phyloP scores from a whole-genome alignment of 176 grass and related monocot species.

The Cenchrus purpureus region DNA sequence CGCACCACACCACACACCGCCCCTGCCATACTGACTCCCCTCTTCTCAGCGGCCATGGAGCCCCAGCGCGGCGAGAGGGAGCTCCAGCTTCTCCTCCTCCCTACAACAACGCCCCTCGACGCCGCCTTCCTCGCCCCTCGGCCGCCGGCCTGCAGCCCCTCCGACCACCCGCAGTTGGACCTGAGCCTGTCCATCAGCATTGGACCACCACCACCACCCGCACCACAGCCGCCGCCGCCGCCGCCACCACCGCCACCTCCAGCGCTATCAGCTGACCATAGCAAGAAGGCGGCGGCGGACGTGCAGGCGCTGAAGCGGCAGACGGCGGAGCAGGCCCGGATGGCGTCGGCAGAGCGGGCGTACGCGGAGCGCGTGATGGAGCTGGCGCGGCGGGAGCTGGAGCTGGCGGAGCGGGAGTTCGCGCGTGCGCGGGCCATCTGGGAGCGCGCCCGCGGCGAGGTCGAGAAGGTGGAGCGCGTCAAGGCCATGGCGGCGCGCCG shows the following conservation, averaged over 20 bases:
- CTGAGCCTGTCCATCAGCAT: conserved; percentile 77
- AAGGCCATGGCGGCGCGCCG: conserved; percentile 61
- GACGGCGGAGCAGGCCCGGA: conserved; percentile 68
- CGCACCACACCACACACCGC: not conserved
- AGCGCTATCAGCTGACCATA: not conserved
- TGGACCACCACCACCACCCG: conserved; percentile 4
- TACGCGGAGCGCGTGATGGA: conserved; percentile 80
- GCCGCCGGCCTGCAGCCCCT: not conserved
- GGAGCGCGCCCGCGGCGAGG: conserved; percentile 74
- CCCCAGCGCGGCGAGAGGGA: conserved; percentile 45
- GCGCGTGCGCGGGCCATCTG: conserved; percentile 70
- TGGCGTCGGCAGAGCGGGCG: conserved; percentile 67
- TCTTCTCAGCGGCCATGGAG: conserved; percentile 61
- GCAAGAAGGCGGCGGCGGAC: conserved; percentile 12
- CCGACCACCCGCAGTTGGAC: conserved; percentile 53
- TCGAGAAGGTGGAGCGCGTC: conserved; percentile 72
- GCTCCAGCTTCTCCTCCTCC: conserved; percentile 57
- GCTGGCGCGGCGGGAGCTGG: conserved; percentile 73
- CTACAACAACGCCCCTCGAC: conserved; percentile 32
- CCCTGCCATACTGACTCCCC: conserved; percentile 25
- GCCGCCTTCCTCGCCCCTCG: not conserved
- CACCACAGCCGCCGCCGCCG: not conserved
- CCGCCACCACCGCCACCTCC: not conserved
- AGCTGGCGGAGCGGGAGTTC: conserved; percentile 78
- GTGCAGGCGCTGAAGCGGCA: conserved; percentile 61